Conservation (phyloP, 2,329 filamentous ascomycete species). For the Ceratocystis alfenasii region DNA sequence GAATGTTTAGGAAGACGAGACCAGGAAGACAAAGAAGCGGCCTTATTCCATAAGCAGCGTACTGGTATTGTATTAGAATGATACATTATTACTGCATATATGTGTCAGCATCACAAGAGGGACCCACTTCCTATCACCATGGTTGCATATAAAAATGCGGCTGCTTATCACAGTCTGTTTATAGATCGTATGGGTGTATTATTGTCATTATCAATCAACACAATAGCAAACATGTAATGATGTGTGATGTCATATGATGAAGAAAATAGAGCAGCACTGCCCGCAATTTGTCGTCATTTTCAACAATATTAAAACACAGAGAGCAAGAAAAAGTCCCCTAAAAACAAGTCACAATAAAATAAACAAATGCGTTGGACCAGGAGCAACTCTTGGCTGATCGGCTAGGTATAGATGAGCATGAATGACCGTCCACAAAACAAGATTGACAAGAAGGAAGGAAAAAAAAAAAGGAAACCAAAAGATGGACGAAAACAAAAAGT, state of each 20-base stretch:
- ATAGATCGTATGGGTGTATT: not conserved
- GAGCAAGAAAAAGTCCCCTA: too few species aligned
- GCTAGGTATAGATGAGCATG: conserved; percentile 8
- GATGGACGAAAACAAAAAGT: not conserved
- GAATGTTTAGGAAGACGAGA: not conserved
- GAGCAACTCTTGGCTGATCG: not conserved
- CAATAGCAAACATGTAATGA: too few species aligned
- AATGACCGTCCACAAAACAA: not conserved
- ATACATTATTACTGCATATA: not conserved
- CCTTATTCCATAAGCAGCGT: not conserved
- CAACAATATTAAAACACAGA: too few species aligned
- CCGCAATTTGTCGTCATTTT: too few species aligned
- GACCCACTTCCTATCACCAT: too few species aligned
- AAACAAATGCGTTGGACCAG: conserved; percentile 5
- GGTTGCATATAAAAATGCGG: too few species aligned
- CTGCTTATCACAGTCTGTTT: too few species aligned
- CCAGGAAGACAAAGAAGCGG: conserved; percentile 2
- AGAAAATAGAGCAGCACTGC: not conserved
- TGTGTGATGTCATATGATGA: not conserved
- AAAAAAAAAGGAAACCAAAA: not conserved
- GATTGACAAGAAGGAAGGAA: not conserved
- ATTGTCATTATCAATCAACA: not conserved
- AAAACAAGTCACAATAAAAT: not conserved
- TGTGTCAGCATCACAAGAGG: too few species aligned
- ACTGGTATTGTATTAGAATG: not conserved